phyloP scores from a whole-genome alignment of 139 green algal genomes.

The Chlorella sp. region DNA sequence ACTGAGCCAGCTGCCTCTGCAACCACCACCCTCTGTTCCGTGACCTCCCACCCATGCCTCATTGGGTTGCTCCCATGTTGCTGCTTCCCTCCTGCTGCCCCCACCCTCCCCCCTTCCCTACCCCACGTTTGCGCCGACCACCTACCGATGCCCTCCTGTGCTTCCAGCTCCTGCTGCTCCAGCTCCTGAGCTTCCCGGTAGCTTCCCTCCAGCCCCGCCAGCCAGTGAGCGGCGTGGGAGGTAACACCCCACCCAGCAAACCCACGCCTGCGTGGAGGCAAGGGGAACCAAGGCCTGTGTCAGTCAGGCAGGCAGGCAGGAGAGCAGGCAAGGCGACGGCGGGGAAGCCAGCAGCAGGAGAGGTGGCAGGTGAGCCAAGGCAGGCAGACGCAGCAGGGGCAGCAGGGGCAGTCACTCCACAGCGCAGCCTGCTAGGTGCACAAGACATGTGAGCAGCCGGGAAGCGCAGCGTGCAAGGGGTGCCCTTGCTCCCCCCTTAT shows the following conservation, averaged over 20 bases:
- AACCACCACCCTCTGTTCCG: no score
- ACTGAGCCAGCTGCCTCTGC: no score
- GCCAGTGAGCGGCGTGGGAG: background rate
- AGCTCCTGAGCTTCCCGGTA: slow-evolving; percentile 14
- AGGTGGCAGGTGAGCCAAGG: background rate
- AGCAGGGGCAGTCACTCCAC: no score
- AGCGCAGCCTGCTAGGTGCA: background rate
- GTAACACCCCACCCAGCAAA: slow-evolving; percentile 15
- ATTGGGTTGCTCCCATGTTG: no score
- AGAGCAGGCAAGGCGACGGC: background rate
- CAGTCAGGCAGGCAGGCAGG: background rate
- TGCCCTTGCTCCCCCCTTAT: no score
- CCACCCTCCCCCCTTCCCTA: background rate
- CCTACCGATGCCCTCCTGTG: slow-evolving; percentile 18
- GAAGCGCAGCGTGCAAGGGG: background rate
- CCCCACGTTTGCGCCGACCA: background rate
- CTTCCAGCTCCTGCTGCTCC: slow-evolving; percentile 25
- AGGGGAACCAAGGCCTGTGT: background rate
- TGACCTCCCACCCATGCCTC: no score
- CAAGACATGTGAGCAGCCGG: background rate
- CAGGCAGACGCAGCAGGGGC: no score
- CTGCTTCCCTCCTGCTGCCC: background rate
- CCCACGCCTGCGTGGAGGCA: background rate
- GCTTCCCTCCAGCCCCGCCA: background rate
- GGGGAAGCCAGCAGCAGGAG: background rate